phyloP scores from a whole-genome alignment of 768 basidiomycete species.

The Lactarius pseudohatsudake region DNA sequence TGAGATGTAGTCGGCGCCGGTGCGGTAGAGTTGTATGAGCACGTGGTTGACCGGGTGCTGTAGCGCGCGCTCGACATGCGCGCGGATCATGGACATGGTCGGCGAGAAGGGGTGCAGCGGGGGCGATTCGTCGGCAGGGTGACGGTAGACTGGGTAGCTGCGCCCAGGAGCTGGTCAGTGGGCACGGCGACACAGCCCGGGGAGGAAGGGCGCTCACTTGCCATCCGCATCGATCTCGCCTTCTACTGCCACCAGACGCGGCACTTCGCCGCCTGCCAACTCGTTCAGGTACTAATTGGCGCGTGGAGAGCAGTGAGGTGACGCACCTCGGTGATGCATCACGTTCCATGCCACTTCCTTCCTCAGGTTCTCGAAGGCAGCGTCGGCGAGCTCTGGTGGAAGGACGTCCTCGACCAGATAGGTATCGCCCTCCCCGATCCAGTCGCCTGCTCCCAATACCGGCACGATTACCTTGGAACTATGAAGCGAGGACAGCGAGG shows the following conservation, averaged over 20 bases:
- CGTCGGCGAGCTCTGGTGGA: constrained; percentile 52
- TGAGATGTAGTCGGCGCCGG: constrained; percentile 78
- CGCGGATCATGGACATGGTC: constrained; percentile 63
- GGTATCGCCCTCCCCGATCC: constrained; percentile 68
- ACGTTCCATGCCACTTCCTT: constrained; percentile 69
- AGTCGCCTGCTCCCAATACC: constrained; percentile 33
- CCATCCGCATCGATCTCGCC: constrained; percentile 53
- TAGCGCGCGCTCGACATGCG: constrained; percentile 57
- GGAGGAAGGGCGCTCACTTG: constrained; percentile 37
- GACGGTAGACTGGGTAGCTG: constrained; percentile 78
- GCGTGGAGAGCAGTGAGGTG: not conserved
- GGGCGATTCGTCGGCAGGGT: constrained; percentile 79
- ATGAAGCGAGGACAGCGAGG: not conserved
- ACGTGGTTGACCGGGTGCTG: constrained; percentile 78
- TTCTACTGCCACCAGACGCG: constrained; percentile 61
- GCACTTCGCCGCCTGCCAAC: constrained; percentile 66
- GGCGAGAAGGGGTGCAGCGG: constrained; percentile 64
- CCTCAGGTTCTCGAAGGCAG: constrained; percentile 56
- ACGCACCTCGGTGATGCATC: constrained; percentile 74
- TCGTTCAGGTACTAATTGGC: not conserved
- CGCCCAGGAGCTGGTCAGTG: not conserved
- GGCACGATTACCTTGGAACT: constrained; percentile 12
- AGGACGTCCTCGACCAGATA: constrained; percentile 58
- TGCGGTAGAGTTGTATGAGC: constrained; percentile 78
- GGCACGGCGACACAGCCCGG: not conserved